phyloP scores from a whole-genome alignment of 23 red algal species.

The Gracilaria vermiculophylla region DNA sequence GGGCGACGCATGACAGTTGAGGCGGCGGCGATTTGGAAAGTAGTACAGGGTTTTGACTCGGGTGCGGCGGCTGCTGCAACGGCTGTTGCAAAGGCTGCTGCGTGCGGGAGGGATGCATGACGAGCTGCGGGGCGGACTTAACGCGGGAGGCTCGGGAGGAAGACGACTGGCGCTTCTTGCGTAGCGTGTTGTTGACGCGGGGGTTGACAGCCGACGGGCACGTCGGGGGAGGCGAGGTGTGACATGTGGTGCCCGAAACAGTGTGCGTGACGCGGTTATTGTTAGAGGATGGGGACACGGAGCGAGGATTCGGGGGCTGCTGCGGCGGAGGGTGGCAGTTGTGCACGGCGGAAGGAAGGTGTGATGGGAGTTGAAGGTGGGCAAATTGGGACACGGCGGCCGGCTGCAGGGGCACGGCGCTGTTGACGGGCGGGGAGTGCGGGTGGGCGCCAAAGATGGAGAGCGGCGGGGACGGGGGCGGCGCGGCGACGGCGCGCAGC shows the following conservation, averaged over 20 bases:
- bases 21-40: not conserved
- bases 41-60: not conserved
- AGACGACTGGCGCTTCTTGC: not conserved
- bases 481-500: not conserved
- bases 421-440: not conserved
- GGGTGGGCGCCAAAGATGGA: not conserved
- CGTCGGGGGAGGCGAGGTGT: not conserved
- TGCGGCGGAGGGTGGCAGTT: not conserved
- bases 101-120: not conserved
- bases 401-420: no score
- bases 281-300: conserved; percentile 9
- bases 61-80: not conserved
- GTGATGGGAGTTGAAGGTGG: not conserved
- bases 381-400: not conserved
- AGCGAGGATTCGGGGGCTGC: not conserved
- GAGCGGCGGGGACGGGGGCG: not conserved
- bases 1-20: not conserved
- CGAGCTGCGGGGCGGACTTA: not conserved
- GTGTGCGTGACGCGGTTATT: conserved; percentile 13
- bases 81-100: not conserved
- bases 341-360: not conserved
- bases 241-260: not conserved
- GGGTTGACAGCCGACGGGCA: not conserved
- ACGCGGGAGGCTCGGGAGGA: not conserved
- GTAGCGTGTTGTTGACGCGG: not conserved